These are phyloP conservation scores for Purpureocillium takamizusanense DNA, from an alignment of 2,329 filamentous ascomycete genomes.

Conservation along the genomic window DNA sequence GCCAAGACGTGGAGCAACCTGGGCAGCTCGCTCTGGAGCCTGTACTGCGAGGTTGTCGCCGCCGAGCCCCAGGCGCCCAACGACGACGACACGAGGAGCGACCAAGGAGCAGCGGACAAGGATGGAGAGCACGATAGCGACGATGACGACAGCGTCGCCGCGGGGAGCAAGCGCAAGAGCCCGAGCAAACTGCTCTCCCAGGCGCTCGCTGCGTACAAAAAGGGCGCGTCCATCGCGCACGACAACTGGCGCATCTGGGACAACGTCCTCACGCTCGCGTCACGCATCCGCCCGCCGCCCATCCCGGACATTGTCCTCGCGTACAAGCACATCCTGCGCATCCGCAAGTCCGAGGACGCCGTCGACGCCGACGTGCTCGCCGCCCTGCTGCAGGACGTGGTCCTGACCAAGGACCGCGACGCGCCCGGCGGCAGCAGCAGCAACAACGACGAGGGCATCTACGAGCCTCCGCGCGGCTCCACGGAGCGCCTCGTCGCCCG, in stretches of 20 bases:
- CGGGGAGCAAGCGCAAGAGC: slow-evolving; percentile 24
- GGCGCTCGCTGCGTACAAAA: slow-evolving; percentile 76
- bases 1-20: slow-evolving; percentile 94
- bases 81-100: slow-evolving; percentile 13
- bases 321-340: slow-evolving; percentile 63
- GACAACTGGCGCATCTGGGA: slow-evolving; percentile 94
- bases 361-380: slow-evolving; percentile 67
- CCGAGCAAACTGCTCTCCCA: slow-evolving; percentile 59
- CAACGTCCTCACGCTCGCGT: slow-evolving; percentile 82
- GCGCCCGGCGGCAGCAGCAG: slow-evolving; percentile 9
- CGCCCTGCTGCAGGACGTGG: slow-evolving; percentile 62
- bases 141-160: slow-evolving; percentile 15
- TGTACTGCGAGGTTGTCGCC: slow-evolving; percentile 47
- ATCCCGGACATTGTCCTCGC: slow-evolving; percentile 69
- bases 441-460: slow-evolving; percentile 17
- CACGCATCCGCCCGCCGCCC: slow-evolving; percentile 66
- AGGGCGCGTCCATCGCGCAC: slow-evolving; percentile 73
- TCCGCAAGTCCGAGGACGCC: slow-evolving; percentile 69
- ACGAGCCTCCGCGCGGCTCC: slow-evolving; percentile 42
- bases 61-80: slow-evolving; percentile 23
- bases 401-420: slow-evolving; percentile 30
- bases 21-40: slow-evolving; percentile 69
- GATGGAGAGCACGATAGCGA: slow-evolving; percentile 17
- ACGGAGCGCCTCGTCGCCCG: slow-evolving; percentile 55
- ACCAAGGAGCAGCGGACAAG: too few species aligned